Conservation (phyloP, 169 alveolate genomes). For the Cryptosporidium sp. region DNA sequence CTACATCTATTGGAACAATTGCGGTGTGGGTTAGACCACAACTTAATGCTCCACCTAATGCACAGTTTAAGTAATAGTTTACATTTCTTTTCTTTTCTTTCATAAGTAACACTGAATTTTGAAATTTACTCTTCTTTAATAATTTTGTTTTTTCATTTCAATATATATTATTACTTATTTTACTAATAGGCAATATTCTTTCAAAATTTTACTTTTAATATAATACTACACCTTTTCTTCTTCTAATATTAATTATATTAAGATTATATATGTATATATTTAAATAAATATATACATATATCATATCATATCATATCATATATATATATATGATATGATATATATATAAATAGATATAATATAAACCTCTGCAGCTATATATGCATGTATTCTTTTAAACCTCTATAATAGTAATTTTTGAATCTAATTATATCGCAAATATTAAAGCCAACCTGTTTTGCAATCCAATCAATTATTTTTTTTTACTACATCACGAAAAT, state of each 20-base stretch:
- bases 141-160: background rate
- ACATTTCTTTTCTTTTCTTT: conserved; percentile 7
- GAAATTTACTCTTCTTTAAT: background rate
- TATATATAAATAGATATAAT: background rate
- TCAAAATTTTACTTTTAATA: too few species aligned
- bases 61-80: conserved; percentile 92
- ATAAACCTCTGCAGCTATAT: background rate
- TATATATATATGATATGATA: too few species aligned
- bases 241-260: too few species aligned
- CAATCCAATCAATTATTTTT: background rate
- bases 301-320: too few species aligned
- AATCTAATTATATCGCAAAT: background rate
- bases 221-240: background rate
- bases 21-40: conserved; percentile 98
- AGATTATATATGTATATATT: too few species aligned
- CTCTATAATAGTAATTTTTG: background rate
- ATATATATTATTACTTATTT: background rate
- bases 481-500: background rate
- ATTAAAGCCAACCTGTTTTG: background rate
- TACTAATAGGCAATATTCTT: background rate
- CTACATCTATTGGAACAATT: conserved; percentile 95
- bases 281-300: too few species aligned
- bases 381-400: background rate
- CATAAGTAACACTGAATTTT: conserved; percentile 7
- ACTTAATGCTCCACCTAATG: conserved; percentile 96